phyloP scores from a whole-genome alignment of 225 moss, liverwort and hornwort genomes.

The Pleurozium schreberi region DNA sequence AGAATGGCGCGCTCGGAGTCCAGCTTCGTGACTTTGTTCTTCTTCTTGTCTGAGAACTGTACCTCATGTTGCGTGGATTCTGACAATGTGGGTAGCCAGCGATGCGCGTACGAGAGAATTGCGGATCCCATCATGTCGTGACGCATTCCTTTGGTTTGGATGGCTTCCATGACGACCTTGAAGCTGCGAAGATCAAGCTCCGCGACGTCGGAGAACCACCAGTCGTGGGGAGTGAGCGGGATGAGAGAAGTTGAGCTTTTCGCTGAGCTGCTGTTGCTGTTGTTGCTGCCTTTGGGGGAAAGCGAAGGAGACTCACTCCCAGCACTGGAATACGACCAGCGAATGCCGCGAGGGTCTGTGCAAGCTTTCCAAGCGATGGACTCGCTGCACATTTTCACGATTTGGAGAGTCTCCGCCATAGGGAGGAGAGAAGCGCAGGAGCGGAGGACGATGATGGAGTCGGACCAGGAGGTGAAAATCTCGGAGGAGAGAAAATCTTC shows the following conservation, averaged over 20 bases:
- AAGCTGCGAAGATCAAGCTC: constrained; percentile 51
- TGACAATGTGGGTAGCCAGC: constrained; percentile 34
- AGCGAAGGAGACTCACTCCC: constrained; percentile 32
- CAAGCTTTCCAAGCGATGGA: constrained; percentile 91
- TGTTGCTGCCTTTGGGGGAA: constrained; percentile 5
- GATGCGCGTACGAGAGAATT: constrained; percentile 53
- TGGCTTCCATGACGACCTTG: constrained; percentile 60
- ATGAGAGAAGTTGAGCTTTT: not conserved
- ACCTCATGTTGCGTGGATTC: not conserved
- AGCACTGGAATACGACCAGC: constrained; percentile 77
- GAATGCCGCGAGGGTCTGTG: constrained; percentile 78
- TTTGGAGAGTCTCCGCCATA: constrained; percentile 61
- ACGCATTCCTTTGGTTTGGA: constrained; percentile 79
- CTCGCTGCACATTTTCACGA: constrained; percentile 81
- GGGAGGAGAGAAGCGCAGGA: constrained; percentile 53
- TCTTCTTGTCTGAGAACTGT: constrained; percentile 1
- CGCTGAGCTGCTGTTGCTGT: not conserved
- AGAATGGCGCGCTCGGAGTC: constrained; percentile 25
- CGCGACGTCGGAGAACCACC: constrained; percentile 81
- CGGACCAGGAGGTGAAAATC: constrained; percentile 82
- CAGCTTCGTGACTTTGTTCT: constrained; percentile 19
- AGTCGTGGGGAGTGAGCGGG: constrained; percentile 49
- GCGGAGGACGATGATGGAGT: constrained; percentile 65
- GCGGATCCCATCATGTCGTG: constrained; percentile 77
- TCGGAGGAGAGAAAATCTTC: constrained; percentile 68